Evolutionary conservation across 768 basidiomycete species (phyloP).

Genomic region (Leccinum fibrillosum): DNA sequence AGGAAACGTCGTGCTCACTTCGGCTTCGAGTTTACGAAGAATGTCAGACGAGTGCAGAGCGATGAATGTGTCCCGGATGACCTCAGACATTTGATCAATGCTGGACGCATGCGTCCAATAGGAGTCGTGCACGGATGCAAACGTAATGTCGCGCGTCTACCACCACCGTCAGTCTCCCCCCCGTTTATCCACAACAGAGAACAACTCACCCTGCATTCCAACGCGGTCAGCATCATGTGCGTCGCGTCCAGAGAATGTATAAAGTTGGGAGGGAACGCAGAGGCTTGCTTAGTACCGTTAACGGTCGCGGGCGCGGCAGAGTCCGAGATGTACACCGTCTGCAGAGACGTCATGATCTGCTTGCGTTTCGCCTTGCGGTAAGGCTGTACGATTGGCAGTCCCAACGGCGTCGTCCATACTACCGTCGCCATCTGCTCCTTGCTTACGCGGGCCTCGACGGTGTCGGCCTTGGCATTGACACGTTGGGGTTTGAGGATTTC

Average conservation of each 20-base stretch:
- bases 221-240: constrained; percentile 96
- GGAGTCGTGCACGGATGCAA: constrained; percentile 97
- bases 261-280: constrained; percentile 98
- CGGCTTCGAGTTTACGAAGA: constrained; percentile 62
- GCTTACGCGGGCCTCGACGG: constrained; percentile 43
- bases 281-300: constrained; percentile 81
- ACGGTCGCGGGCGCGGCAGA: constrained; percentile 77
- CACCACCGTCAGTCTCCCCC: constrained; percentile 5
- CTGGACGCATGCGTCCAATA: constrained; percentile 96
- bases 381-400: constrained; percentile 93
- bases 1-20: constrained; percentile 47
- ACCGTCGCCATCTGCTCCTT: constrained; percentile 95
- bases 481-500: constrained; percentile 34
- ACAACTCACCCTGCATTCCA: constrained; percentile 73
- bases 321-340: constrained; percentile 88
- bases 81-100: constrained; percentile 83
- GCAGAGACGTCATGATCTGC: constrained; percentile 81
- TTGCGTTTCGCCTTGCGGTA: constrained; percentile 82
- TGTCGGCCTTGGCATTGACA: constrained; percentile 8
- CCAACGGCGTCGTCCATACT: constrained; percentile 96
- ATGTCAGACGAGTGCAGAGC: constrained; percentile 88
- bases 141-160: constrained; percentile 71
- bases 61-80: constrained; percentile 93
- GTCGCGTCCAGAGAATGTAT: constrained; percentile 97
- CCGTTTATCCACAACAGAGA: background rate